phyloP scores from a whole-genome alignment of 1,284 basidiomycete species.

The Dichomitus squalens region DNA sequence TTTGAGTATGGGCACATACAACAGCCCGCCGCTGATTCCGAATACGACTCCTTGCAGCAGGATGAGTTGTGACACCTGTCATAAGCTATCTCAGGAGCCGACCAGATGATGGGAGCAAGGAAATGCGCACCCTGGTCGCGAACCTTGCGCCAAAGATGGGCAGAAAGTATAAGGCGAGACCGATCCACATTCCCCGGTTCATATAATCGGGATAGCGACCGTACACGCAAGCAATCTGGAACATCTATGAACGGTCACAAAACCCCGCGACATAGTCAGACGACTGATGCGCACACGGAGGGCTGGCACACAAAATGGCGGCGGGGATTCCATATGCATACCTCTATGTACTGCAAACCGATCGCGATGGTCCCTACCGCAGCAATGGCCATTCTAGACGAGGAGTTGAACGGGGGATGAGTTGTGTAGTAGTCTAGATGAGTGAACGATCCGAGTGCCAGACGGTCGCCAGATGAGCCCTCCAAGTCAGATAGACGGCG shows the following conservation, averaged over 20 bases:
- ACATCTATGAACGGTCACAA: slow-evolving; percentile 11
- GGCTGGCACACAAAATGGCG: no score
- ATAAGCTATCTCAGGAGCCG: not conserved
- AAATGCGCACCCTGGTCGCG: slow-evolving; percentile 20
- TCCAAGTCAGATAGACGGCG: no score
- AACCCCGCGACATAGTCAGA: no score
- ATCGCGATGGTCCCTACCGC: slow-evolving; percentile 24
- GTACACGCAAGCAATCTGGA: slow-evolving; percentile 25
- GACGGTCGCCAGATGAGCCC: no score
- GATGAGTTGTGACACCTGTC: slow-evolving; percentile 30
- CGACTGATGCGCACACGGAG: no score
- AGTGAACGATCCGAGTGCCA: slow-evolving; percentile 7
- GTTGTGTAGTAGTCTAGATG: slow-evolving; percentile 23
- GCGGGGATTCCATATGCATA: no score
- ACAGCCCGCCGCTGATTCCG: slow-evolving; percentile 28
- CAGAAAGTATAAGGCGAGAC: slow-evolving; percentile 23
- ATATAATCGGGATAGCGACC: slow-evolving; percentile 30
- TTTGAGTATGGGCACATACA: slow-evolving; percentile 28
- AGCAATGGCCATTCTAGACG: slow-evolving; percentile 20
- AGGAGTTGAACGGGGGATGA: slow-evolving; percentile 22
- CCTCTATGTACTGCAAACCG: slow-evolving; percentile 24
- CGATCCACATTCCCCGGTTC: slow-evolving; percentile 25
- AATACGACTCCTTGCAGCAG: slow-evolving; percentile 30
- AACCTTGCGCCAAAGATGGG: slow-evolving; percentile 31
- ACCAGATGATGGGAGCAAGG: not conserved